Evolutionary conservation across 2,329 filamentous ascomycete species (phyloP).

Genomic region (Didymella keratinophila): DNA sequence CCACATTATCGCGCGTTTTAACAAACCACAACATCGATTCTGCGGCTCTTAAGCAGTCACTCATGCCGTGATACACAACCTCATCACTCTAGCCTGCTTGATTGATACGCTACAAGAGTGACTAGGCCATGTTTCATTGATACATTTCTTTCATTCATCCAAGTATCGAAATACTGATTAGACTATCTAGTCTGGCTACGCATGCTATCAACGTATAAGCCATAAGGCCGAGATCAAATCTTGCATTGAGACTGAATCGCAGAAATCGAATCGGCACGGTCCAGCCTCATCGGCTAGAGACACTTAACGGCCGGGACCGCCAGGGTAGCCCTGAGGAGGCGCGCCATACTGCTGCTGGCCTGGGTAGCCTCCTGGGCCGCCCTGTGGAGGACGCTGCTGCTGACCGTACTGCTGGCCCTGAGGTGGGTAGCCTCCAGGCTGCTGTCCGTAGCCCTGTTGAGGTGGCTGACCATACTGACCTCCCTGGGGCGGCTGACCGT

Average conservation of each 20-base stretch:
- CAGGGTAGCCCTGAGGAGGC: constrained; percentile 28
- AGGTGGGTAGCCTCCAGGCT: constrained; percentile 29
- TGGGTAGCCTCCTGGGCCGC: constrained; percentile 32
- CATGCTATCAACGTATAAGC: not conserved
- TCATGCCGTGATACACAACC: not conserved
- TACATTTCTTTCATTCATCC: not conserved
- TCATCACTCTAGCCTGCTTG: not conserved
- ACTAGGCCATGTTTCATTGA: not conserved
- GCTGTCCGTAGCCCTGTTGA: constrained; percentile 32
- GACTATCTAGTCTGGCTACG: not conserved
- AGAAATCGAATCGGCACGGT: not conserved
- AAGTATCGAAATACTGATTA: not conserved
- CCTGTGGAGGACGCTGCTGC: constrained; percentile 33
- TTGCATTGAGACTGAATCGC: not conserved
- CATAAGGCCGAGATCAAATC: not conserved
- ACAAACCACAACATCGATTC: too few relatives aligned
- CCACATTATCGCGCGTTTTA: too few relatives aligned
- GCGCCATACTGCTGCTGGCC: constrained; percentile 35
- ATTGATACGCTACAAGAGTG: not conserved
- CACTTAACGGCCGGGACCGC: constrained; percentile 17
- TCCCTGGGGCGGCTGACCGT: constrained; percentile 8
- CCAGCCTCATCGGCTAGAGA: not conserved
- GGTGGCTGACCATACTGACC: constrained; percentile 28
- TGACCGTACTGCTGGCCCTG: constrained; percentile 34
- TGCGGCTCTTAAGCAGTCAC: not conserved